A percentile compares a stretch with the other conserved stretches of the same genome.
Evolutionary conservation across 371 early-diverging fungal genomes (phyloP).

Genomic region (Thermomucor indicae-seudaticae): DNA sequence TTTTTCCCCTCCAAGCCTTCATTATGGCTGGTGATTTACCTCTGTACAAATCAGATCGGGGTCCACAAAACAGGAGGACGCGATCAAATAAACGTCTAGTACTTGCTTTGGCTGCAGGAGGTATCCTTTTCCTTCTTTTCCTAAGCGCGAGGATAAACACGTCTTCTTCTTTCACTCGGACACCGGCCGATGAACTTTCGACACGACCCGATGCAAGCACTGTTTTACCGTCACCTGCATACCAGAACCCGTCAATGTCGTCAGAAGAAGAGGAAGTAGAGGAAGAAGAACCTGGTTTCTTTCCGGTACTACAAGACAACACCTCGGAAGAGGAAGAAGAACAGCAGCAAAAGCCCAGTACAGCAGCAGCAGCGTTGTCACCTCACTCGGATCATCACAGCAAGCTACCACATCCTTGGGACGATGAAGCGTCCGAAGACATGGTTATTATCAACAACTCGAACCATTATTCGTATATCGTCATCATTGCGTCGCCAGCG

Average conservation of each 20-base stretch:
- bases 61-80: slow-evolving; percentile 3
- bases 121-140: slow-evolving; percentile 7
- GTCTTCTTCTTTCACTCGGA: not conserved
- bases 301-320: not conserved
- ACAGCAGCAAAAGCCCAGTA: not conserved
- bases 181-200: not conserved
- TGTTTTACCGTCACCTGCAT: not conserved
- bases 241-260: too few relatives aligned
- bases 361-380: slow-evolving; percentile 2
- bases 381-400: slow-evolving; percentile 13
- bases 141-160: slow-evolving; percentile 7
- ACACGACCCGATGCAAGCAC: not conserved
- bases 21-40: slow-evolving; percentile 16
- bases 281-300: not conserved
- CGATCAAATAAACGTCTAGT: slow-evolving; percentile 10
- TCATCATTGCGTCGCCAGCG: slow-evolving; percentile 47
- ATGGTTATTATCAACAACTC: slow-evolving; percentile 27
- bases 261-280: not conserved
- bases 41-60: slow-evolving; percentile 14
- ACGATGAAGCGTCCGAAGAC: slow-evolving; percentile 9
- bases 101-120: slow-evolving; percentile 7
- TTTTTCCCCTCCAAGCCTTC: not conserved
- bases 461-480: slow-evolving; percentile 38
- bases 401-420: slow-evolving; percentile 6
- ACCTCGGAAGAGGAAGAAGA: not conserved